Conservation (phyloP, 2,329 filamentous ascomycete genomes). For the Ophiostoma populinum region DNA sequence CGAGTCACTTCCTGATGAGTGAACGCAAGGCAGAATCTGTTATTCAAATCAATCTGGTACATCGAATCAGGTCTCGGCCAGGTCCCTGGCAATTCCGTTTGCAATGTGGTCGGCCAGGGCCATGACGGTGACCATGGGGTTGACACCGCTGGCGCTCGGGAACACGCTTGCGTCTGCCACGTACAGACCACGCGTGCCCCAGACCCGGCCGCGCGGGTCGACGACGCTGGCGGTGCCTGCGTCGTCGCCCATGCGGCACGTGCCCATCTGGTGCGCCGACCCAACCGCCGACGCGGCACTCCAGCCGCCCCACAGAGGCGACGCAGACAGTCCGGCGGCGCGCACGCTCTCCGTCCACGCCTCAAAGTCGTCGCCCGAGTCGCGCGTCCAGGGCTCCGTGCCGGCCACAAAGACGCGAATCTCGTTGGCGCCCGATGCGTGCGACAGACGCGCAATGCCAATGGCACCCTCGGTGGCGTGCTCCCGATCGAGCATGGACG, state of each 20-base stretch:
- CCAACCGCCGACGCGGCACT: conserved; percentile 36
- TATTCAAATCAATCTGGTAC: background rate
- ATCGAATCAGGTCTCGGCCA: background rate
- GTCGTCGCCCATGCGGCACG: conserved; percentile 50
- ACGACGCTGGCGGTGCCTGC: conserved; percentile 34
- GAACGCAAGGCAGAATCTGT: background rate
- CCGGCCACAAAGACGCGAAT: conserved; percentile 51
- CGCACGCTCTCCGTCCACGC: conserved; percentile 39
- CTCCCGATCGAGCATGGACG: conserved; percentile 53
- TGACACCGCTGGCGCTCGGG: conserved; percentile 60
- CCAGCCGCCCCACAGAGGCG: conserved; percentile 19
- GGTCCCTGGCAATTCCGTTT: conserved; percentile 32
- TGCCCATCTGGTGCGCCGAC: conserved; percentile 72
- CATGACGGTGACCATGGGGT: conserved; percentile 70
- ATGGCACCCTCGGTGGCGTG: conserved; percentile 56
- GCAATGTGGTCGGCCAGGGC: conserved; percentile 50
- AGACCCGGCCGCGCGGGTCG: conserved; percentile 40
- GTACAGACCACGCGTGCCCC: conserved; percentile 47
- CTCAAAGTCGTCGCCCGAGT: conserved; percentile 37
- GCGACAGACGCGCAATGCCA: conserved; percentile 58
- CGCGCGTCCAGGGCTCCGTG: conserved; percentile 35
- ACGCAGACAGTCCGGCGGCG: conserved; percentile 5
- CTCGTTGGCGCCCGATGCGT: conserved; percentile 63
- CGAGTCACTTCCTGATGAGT: no score
- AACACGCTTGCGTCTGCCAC: conserved; percentile 63